phyloP scores from a whole-genome alignment of 2,329 filamentous ascomycete species.

The Phyllosticta paracitricarpa region DNA sequence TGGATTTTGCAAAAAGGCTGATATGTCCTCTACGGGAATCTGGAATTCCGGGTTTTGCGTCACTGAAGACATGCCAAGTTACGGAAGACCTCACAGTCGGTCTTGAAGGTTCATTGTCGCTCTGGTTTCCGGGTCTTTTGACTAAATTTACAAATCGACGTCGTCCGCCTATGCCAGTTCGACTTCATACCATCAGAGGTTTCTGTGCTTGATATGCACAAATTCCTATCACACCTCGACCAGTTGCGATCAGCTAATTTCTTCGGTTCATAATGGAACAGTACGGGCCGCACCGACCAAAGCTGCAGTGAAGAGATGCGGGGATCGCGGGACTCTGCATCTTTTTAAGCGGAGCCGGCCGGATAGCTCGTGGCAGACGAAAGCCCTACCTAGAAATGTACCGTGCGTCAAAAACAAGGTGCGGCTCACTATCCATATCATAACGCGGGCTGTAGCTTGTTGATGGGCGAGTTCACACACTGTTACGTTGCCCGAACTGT shows the following conservation, averaged over 20 bases:
- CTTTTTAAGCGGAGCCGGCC: neutral
- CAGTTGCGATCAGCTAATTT: neutral
- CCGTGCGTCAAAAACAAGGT: neutral
- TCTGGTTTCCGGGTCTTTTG: neutral
- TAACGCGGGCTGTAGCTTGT: too few species aligned
- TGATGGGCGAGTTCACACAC: too few species aligned
- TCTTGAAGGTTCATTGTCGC: neutral
- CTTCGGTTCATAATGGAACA: neutral
- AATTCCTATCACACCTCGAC: too few species aligned
- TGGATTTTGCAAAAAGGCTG: neutral
- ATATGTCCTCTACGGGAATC: slow-evolving; percentile 5
- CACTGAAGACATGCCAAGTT: neutral
- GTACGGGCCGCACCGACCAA: neutral
- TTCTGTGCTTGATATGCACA: too few species aligned
- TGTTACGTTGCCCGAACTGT: too few species aligned
- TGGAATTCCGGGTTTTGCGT: neutral
- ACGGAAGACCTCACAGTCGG: neutral
- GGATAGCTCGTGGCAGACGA: neutral
- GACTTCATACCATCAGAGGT: too few species aligned
- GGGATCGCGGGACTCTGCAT: neutral
- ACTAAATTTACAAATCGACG: neutral
- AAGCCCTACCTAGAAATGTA: neutral
- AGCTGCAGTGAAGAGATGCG: neutral
- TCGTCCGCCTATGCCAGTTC: neutral
- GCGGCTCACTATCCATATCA: neutral